Base-by-base conservation (phyloP, 768 basidiomycete genomes). In the Xerocomellus dryophilus region DNA sequence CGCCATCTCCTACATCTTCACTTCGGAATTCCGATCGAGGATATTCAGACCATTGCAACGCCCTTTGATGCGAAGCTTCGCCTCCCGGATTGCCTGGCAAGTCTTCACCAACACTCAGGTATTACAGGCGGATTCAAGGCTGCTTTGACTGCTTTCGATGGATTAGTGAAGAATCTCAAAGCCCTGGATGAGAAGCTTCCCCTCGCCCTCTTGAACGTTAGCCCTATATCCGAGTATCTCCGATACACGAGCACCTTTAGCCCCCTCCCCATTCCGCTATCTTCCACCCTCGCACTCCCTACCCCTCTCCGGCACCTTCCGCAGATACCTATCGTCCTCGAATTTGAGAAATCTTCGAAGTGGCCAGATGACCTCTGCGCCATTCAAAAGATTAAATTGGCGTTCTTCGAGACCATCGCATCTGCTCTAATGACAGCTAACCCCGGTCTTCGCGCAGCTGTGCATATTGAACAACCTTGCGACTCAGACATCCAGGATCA, bases 351-450 rank as follows among this genome's bases (percentile, higher is more conserved):
- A 57, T 96, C 93, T 0, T 84, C 87, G 0, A 82, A 82, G 57
- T 99, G 97, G 97, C 96, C 97, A 0, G 95, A 98, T 64, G 93
- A 98, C 59, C 78, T 98, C 5, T 79, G 77, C 17, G 93, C 94
- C 0, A 89, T 98, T 43, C 96, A 97, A 68, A 92, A 92, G 58
- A 86, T 93, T 70, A 98, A 98, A 69, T 75, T 96, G 1, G 96
- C 95, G 0, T 88, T 98, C 66, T 83, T 98, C 56, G 90, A 93
- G 65, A 82, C 83, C 38, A 77, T 98, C 7, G 92, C 88, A 2
- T 74, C 76, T 18, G 76, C 78, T 1, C 75, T 97, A 43, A 82
- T 84, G 80, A 67, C 70, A 10, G 64, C 75, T 1, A 71, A 79
- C 2, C 53, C 75, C 0, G 83, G 83, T 8, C 68, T 86, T 4